Conservation (phyloP, 805 yeast genomes). For the Candida loeiensis region DNA sequence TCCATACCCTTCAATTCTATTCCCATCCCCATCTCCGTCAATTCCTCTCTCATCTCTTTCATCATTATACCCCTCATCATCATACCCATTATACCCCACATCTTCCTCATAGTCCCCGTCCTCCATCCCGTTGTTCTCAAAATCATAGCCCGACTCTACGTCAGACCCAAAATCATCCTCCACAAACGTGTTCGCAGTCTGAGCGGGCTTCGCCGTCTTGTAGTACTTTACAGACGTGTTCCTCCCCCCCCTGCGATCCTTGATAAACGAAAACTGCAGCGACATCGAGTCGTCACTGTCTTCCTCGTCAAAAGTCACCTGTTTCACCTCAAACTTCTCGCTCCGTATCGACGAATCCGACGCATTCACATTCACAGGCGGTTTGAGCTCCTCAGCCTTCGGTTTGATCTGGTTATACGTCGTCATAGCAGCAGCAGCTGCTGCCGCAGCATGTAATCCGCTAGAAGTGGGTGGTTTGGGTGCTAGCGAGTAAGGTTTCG, state of each 20-base stretch:
- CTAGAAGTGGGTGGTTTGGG: not conserved
- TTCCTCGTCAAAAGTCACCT: slow-evolving; percentile 12
- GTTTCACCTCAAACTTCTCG: slow-evolving; percentile 11
- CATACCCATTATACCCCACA: slow-evolving; percentile 20
- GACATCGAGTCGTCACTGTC: slow-evolving; percentile 18
- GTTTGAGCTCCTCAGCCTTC: slow-evolving; percentile 2
- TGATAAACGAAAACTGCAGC: slow-evolving; percentile 52
- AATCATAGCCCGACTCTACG: slow-evolving; percentile 35
- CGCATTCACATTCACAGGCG: slow-evolving; percentile 2
- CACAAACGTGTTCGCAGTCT: slow-evolving; percentile 20
- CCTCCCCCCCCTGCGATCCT: slow-evolving; percentile 43
- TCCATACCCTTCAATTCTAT: not conserved
- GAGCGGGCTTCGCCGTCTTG: slow-evolving; percentile 28
- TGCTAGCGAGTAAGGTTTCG: slow-evolving; percentile 3
- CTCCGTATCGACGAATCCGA: slow-evolving; percentile 8
- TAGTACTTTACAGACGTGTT: slow-evolving; percentile 54
- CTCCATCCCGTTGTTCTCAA: slow-evolving; percentile 40
- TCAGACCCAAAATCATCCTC: slow-evolving; percentile 26
- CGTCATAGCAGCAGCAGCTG: slow-evolving; percentile 11
- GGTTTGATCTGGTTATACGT: not conserved
- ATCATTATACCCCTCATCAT: slow-evolving; percentile 11
- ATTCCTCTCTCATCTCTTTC: slow-evolving; percentile 1
- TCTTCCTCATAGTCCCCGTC: slow-evolving; percentile 34
- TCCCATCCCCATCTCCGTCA: not conserved
- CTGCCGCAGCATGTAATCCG: slow-evolving; percentile 6